phyloP scores from a whole-genome alignment of 345 rosid species.

The sweet orange (Citrus sinensis) region DNA sequence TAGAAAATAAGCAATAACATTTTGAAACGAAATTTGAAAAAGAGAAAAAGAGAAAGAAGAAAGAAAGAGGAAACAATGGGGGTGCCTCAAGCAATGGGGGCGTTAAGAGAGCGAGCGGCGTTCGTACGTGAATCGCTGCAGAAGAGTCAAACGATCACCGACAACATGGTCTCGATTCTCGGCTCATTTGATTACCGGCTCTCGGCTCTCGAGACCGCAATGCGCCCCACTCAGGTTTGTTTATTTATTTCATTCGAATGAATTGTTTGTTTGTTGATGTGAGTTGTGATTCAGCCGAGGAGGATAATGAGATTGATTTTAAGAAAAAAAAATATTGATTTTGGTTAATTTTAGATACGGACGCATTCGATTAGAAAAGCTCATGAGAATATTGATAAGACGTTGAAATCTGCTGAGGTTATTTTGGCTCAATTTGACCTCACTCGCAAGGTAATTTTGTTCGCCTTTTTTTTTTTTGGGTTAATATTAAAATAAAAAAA shows the following conservation, averaged over 20 bases:
- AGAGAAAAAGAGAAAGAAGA: neutral
- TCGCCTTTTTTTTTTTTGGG: neutral
- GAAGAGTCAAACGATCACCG: conserved; percentile 87
- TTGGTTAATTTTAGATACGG: conserved; percentile 50
- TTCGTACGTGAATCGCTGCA: conserved; percentile 64
- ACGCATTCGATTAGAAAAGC: conserved; percentile 89
- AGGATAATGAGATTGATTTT: too few relatives aligned
- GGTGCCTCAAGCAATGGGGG: conserved; percentile 43
- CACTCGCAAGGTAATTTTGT: conserved; percentile 55
- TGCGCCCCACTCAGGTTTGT: conserved; percentile 92
- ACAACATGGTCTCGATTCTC: conserved; percentile 86
- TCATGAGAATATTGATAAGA: conserved; percentile 87
- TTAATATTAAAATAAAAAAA: neutral
- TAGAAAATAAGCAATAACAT: too few relatives aligned
- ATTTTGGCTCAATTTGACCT: conserved; percentile 78
- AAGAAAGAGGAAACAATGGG: too few relatives aligned
- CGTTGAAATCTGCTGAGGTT: conserved; percentile 70
- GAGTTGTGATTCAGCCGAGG: too few relatives aligned
- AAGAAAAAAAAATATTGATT: neutral
- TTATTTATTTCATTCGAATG: neutral
- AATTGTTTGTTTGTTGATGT: too few relatives aligned
- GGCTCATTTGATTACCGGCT: conserved; percentile 98
- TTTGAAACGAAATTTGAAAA: neutral
- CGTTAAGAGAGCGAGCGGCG: conserved; percentile 53
- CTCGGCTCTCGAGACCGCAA: conserved; percentile 96